These are phyloP conservation scores for Pseudoscleropodium purum DNA, from an alignment of 225 moss, liverwort and hornwort genomes.

Conservation along the genomic window DNA sequence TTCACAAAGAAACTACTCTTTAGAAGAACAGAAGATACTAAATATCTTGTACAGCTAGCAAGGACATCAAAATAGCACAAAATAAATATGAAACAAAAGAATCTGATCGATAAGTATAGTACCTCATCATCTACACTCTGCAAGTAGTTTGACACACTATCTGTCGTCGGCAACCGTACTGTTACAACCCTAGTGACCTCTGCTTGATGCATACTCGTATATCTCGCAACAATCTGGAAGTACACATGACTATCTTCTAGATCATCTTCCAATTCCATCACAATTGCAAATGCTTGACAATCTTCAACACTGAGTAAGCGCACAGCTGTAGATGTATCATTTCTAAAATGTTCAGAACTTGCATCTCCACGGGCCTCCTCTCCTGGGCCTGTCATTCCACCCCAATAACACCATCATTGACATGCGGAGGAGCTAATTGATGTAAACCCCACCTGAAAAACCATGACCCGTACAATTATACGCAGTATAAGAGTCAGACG, in stretches of 20 bases:
- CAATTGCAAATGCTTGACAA: constrained; percentile 85
- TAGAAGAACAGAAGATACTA: neutral
- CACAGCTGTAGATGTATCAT: constrained; percentile 69
- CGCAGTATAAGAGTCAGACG: neutral
- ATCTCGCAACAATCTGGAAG: constrained; percentile 87
- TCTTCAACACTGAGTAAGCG: constrained; percentile 87
- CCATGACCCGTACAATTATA: neutral
- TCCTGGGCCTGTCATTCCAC: constrained; percentile 61
- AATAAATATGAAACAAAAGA: neutral
- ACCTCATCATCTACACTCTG: constrained; percentile 96
- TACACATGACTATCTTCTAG: constrained; percentile 73
- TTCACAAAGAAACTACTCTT: neutral
- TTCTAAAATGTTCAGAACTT: constrained; percentile 61
- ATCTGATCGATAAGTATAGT: neutral
- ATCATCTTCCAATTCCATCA: constrained; percentile 77
- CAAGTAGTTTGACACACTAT: constrained; percentile 75
- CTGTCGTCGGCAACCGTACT: constrained; percentile 76
- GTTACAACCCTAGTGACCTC: constrained; percentile 89
- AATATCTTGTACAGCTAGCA: neutral
- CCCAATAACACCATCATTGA: neutral
- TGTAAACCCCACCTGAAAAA: neutral
- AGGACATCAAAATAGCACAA: neutral
- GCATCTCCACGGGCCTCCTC: constrained; percentile 59
- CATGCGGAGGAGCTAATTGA: neutral
- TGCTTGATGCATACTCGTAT: constrained; percentile 72